Conservation (phyloP, 2,329 filamentous ascomycete genomes). For the Ophiosphaerella korrae region DNA sequence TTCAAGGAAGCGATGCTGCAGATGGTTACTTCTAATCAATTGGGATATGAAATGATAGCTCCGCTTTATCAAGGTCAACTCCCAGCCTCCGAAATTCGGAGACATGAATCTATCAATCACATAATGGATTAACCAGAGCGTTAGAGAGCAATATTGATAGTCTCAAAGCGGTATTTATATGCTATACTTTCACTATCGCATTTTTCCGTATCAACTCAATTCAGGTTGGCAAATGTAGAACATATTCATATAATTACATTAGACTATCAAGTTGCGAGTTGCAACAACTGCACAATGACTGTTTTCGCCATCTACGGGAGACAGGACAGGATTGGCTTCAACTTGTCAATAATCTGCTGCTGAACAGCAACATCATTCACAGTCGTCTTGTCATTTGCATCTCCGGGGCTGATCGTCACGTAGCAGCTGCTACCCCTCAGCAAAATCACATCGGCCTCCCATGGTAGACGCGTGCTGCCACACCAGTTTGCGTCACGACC, state of each 20-base stretch:
- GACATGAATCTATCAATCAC: not conserved
- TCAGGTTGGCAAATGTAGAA: too few species aligned
- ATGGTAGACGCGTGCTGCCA: constrained; percentile 60
- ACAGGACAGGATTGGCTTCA: constrained; percentile 34
- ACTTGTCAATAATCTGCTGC: constrained; percentile 30
- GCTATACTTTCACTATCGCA: too few species aligned
- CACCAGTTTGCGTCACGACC: constrained; percentile 63
- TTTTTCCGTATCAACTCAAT: too few species aligned
- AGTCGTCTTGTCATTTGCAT: constrained; percentile 65
- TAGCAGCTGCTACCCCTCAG: constrained; percentile 58
- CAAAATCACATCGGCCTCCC: constrained; percentile 60
- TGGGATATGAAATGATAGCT: constrained; percentile 34
- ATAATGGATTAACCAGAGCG: too few species aligned
- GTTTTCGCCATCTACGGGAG: constrained; percentile 5
- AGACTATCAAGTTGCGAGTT: too few species aligned
- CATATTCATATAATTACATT: too few species aligned
- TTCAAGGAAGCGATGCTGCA: constrained; percentile 37
- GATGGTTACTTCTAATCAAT: constrained; percentile 27
- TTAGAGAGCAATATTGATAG: too few species aligned
- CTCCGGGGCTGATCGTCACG: constrained; percentile 67
- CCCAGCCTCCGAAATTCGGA: not conserved
- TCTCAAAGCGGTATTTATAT: too few species aligned
- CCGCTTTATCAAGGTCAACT: constrained; percentile 40
- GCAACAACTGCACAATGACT: not conserved
- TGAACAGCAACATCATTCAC: constrained; percentile 51